Percentiles rank a stretch among this genome's conserved stretches.
phyloP scores from a whole-genome alignment of 176 grass and related monocot species.

The Ensete glaucum region DNA sequence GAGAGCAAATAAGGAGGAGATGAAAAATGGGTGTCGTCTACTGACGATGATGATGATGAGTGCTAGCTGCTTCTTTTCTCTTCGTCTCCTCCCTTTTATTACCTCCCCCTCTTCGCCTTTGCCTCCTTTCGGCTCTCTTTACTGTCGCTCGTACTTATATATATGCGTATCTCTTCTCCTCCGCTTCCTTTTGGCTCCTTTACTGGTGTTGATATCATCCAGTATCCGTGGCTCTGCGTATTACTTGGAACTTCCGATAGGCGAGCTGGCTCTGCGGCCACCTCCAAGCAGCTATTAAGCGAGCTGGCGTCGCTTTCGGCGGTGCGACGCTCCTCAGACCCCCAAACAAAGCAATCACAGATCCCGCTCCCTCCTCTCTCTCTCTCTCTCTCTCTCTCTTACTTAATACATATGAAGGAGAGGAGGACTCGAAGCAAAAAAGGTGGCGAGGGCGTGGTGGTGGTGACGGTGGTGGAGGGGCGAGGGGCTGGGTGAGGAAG shows the following conservation, averaged over 20 bases:
- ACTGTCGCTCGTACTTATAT: no score
- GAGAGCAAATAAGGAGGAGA: not conserved
- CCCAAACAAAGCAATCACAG: not conserved
- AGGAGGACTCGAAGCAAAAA: not conserved
- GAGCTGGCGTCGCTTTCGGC: constrained; percentile 46
- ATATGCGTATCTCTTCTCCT: not conserved
- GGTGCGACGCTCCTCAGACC: constrained; percentile 33
- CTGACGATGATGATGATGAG: not conserved
- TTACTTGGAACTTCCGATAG: constrained; percentile 13
- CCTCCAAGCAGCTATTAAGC: constrained; percentile 2
- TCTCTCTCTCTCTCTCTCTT: not conserved
- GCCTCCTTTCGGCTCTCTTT: not conserved
- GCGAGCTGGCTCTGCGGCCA: not conserved
- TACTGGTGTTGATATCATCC: not conserved
- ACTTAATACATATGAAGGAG: not conserved
- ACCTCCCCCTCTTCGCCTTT: not conserved
- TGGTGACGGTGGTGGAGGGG: constrained; percentile 11
- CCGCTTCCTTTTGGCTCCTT: not conserved
- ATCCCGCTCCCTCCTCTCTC: not conserved
- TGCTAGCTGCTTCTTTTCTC: not conserved
- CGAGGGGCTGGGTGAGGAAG: not conserved
- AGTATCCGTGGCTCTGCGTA: constrained; percentile 20
- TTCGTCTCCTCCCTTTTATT: not conserved
- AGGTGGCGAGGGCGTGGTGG: not conserved
- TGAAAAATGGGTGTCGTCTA: not conserved